Evolutionary conservation across 2,329 filamentous ascomycete species (phyloP).

Genomic region (Drechmeria coniospora): DNA sequence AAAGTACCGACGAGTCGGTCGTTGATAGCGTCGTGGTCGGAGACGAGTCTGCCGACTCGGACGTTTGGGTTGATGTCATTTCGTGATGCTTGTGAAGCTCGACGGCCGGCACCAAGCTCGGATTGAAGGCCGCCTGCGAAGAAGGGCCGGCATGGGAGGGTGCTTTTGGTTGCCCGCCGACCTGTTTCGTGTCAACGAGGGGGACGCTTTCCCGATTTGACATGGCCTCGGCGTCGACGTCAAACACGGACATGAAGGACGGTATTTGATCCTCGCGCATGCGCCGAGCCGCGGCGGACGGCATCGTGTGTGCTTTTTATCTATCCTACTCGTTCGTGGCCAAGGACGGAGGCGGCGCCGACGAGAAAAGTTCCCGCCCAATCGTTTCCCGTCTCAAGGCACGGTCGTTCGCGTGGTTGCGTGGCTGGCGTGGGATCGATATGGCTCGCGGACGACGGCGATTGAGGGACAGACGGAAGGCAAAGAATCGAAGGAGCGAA

Average conservation of each 20-base stretch:
- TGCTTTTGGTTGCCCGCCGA: conserved; percentile 27
- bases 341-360: too few relatives aligned
- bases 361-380: too few relatives aligned
- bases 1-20: conserved; percentile 77
- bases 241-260: conserved; percentile 63
- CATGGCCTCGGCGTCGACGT: conserved; percentile 42
- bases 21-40: conserved; percentile 90
- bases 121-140: conserved; percentile 21
- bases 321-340: too few relatives aligned
- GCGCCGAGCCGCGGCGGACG: conserved; percentile 44
- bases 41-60: conserved; percentile 82
- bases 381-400: too few relatives aligned
- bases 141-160: conserved; percentile 21
- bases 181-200: conserved; percentile 36
- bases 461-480: conserved; percentile 7
- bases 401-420: not conserved
- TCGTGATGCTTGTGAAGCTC: conserved; percentile 54
- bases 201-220: conserved; percentile 38
- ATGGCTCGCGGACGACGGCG: conserved; percentile 1
- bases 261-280: conserved; percentile 57
- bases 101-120: conserved; percentile 27
- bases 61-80: conserved; percentile 63
- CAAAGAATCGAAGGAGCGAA: conserved; percentile 6
- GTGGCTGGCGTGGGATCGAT: not conserved
- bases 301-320: too few relatives aligned